A percentile compares a stretch with the other conserved stretches of the same genome.
phyloP scores from a whole-genome alignment of 163 green algal species.

The Volvox carteri region DNA sequence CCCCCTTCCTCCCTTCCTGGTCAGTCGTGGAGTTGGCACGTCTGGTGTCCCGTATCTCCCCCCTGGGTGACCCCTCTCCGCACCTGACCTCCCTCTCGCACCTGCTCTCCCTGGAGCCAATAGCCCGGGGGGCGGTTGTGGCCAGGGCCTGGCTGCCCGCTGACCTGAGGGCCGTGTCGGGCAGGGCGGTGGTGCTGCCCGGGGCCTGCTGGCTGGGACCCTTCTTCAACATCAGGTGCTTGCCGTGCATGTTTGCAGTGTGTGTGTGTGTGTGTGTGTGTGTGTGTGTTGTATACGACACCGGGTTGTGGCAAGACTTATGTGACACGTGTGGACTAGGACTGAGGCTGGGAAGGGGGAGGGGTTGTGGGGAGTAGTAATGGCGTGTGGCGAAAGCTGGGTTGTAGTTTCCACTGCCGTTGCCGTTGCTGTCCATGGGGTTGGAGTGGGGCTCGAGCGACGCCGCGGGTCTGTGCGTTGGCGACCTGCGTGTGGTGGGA shows the following conservation, averaged over 20 bases:
- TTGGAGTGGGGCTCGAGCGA: too few species aligned
- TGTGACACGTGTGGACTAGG: background rate
- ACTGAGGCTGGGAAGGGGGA: background rate
- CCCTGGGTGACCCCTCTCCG: constrained; percentile 41
- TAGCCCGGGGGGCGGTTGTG: background rate
- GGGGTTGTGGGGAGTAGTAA: background rate
- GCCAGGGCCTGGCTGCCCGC: constrained; percentile 10
- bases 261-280: background rate
- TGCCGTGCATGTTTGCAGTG: background rate
- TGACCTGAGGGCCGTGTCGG: constrained; percentile 8
- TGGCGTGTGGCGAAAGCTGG: background rate
- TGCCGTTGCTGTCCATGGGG: too few species aligned
- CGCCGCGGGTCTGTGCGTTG: too few species aligned
- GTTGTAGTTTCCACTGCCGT: too few species aligned
- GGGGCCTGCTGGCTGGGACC: constrained; percentile 82
- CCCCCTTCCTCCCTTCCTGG: background rate
- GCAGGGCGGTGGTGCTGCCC: constrained; percentile 55
- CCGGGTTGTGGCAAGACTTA: background rate
- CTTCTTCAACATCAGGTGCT: constrained; percentile 75
- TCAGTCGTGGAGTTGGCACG: constrained; percentile 50
- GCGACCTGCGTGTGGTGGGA: too few species aligned
- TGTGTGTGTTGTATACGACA: background rate
- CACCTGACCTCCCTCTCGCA: constrained; percentile 35
- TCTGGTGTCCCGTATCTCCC: constrained; percentile 35
- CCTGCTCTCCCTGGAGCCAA: constrained; percentile 7